Base-by-base conservation (phyloP, 2,329 filamentous ascomycete species). In the Claviceps sp. region DNA sequence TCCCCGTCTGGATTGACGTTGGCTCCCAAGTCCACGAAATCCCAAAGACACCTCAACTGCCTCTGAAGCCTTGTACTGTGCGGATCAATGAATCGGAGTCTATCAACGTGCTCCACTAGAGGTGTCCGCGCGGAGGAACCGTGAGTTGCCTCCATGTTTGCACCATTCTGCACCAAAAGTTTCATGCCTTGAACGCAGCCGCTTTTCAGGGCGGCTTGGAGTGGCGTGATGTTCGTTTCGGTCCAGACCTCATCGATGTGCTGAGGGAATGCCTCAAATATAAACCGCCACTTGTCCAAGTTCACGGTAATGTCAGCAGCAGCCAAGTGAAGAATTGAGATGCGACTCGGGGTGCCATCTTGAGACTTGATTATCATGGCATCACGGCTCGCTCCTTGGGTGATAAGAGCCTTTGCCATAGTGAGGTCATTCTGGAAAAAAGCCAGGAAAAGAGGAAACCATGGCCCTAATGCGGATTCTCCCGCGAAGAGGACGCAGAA, bases 401-500 rank as follows among this genome's bases (percentile, higher is more conserved):
- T 1, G n/a, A 53, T 4, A 14, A 53, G 50, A 36, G 49, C 23
- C 17, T 22, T 7, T 9, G 14, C 52, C 22, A 37, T 52, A 5
- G 16, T 16, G 8, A 2, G 3, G 16, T 52, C n/a, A 14, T 42
- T 22, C n/a, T 5, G 11, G 11, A 53, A 5, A 5, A 37, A 47
- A 1, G 52, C 38, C n/a, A 52, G 5, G 17, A 47, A 39, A 16
- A 53, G 50, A 23, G 52, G 49, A 23, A 48, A 26, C 49, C 49
- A 53, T 3, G 4, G 4, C 5, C 40, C 40, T 4, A 7, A 29
- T 16, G 22, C 7, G 9, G 11, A 8, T 4, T 1, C 1, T 11
- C 23, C 17, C 11, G 13, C 23, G 22, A 34, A 44, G 39, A 37
- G 23, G 39, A 4, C 22, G 7, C 13, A 1, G 26, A 49, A 43